A percentile compares a stretch with the other conserved stretches of the same genome.
Conservation (phyloP, 2,329 filamentous ascomycete species). For the Penicillium sp. region DNA sequence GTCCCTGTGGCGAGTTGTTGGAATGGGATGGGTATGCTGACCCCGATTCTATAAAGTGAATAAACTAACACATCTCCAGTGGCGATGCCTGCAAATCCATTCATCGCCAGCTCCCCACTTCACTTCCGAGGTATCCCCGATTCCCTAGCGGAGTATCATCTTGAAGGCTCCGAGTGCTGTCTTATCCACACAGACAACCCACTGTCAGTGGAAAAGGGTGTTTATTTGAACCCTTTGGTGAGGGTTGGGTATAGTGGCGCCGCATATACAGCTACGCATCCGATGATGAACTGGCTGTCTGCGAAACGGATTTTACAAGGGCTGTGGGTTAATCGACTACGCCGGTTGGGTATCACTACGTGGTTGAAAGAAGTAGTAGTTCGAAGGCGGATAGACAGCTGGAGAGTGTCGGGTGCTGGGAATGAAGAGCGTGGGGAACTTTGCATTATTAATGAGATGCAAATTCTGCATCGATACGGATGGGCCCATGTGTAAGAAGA, state of each 20-base stretch:
- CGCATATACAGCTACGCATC: constrained; percentile 21
- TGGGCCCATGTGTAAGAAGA: constrained; percentile 15
- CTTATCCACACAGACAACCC: constrained; percentile 43
- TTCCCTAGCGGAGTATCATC: constrained; percentile 44
- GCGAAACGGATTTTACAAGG: constrained; percentile 45
- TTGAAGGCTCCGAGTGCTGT: constrained; percentile 73
- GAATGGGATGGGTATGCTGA: constrained; percentile 52
- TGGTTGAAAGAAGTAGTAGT: constrained; percentile 24
- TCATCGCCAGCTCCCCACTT: constrained; percentile 32
- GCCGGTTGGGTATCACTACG: constrained; percentile 38
- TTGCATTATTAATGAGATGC: constrained; percentile 22
- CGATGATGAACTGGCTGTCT: constrained; percentile 40
- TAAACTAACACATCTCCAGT: constrained; percentile 15
- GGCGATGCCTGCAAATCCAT: constrained; percentile 21
- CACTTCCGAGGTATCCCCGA: constrained; percentile 59
- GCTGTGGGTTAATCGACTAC: constrained; percentile 51
- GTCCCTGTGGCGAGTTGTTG: constrained; percentile 58
- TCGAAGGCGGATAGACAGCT: constrained; percentile 31
- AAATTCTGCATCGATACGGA: constrained; percentile 15
- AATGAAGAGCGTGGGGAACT: constrained; percentile 13
- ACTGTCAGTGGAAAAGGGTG: constrained; percentile 23
- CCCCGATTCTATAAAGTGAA: background rate
- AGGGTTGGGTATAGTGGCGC: constrained; percentile 31
- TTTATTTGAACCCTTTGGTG: constrained; percentile 36
- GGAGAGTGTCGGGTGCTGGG: constrained; percentile 15